Percentiles rank a stretch among this genome's conserved stretches.
Conservation (phyloP, 1,284 basidiomycete species). For the Trichosporon sp. region DNA sequence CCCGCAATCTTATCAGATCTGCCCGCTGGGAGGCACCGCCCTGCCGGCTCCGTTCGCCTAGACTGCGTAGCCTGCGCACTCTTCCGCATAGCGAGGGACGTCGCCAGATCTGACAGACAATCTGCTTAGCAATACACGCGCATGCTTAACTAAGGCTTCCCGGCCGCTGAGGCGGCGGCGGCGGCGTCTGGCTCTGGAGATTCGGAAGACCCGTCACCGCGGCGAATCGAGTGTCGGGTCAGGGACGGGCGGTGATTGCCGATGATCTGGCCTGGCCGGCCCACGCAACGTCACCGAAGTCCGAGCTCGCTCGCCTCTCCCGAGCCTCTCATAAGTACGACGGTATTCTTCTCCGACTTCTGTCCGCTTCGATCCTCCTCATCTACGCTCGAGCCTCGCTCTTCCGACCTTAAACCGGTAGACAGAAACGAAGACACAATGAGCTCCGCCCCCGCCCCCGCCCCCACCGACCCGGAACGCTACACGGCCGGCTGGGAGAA, state of each 20-base stretch:
- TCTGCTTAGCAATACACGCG: background rate
- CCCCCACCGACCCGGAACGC: background rate
- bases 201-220: background rate
- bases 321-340: background rate
- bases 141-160: background rate
- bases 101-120: background rate
- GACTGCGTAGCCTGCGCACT: background rate
- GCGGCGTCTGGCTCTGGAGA: background rate
- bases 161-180: background rate
- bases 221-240: background rate
- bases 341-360: no score
- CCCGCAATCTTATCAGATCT: background rate
- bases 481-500: conserved; percentile 24
- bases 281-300: background rate
- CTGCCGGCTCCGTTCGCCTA: no score
- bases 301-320: background rate
- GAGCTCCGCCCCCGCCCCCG: background rate
- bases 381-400: no score
- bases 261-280: background rate
- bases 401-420: background rate
- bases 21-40: no score
- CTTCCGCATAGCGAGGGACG: background rate
- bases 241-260: background rate
- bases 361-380: no score
- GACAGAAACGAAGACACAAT: background rate